Evolutionary conservation across 2,329 filamentous ascomycete species (phyloP), one percentile per base, ranked within the genome.

Genomic region (Exophiala bonariae): DNA sequence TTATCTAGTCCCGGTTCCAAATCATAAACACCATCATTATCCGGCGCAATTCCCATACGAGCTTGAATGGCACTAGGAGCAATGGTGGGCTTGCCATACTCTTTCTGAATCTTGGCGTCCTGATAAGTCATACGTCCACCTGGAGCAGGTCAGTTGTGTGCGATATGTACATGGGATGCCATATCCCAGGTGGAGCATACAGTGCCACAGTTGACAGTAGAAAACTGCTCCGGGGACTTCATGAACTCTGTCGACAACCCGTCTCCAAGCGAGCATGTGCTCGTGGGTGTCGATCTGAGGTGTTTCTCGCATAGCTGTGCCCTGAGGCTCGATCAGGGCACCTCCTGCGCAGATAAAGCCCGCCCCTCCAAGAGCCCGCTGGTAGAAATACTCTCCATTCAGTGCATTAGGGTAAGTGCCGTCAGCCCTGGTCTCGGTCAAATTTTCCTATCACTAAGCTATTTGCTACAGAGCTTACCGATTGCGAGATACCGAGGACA

Each of bases 401-500:
- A 42, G 28, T 6, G 20, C 39, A 26, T 42, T 42, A 18, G 39
- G 39, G 20, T 42, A 42, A 2, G 39, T 42, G 17, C n/a, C n/a
- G 39, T 42, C 28, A 14, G 39, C 30, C 19, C 39, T 41, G 23
- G 6, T 5, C n/a, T 14, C n/a, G n/a, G 32, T 34, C n/a, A 34
- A 18, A 31, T 31, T 31, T 34, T 34, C 32, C 17, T 6, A 14
- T n/a, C 13, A 11, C 33, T 11, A 20, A 14, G 34, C 14, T 13
- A 10, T 4, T 39, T 22, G 17, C n/a, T 7, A 14, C n/a, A 7
- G n/a, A 18, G 3, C 26, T 20, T 14, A 42, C 39, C 39, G 26
- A 32, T 42, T 42, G 10, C 39, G 39, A 42, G 39, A 42, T n/a
- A 42, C 32, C 28, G 39, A 42, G 14, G 39, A 42, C 39, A 42